Evolutionary conservation across 805 yeast genomes (phyloP), one percentile per base, ranked within the genome.

Genomic region (Candida manassasensis): DNA sequence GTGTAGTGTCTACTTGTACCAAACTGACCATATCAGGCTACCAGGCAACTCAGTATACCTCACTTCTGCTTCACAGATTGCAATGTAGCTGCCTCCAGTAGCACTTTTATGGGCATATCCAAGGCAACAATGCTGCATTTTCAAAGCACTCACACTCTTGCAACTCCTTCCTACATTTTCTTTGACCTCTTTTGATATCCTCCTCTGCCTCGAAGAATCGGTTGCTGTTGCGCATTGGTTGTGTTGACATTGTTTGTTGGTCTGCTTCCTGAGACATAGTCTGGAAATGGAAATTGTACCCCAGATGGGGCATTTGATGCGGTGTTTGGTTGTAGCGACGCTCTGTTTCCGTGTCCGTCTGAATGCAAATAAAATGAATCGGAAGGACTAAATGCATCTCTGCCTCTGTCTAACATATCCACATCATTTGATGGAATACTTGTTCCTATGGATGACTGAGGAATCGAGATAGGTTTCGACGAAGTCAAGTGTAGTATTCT

Each of bases 151-250:
- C n/a, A n/a, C n/a, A n/a, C n/a, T n/a, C n/a, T n/a, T n/a, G n/a
- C n/a, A n/a, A n/a, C n/a, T n/a, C n/a, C n/a, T n/a, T n/a, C n/a
- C n/a, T n/a, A 24, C 27, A 24, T 24, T 11, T 61, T 63, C 44
- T 61, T 64, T 1, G 68, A 50, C 35, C 72, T 43, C 44, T 64
- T 67, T 39, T 67, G 72, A 41, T 61, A 62, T 0, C 72, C 72
- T 3, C 72, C 72, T 40, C 72, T 56, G 9, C 72, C 72, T 39
- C 54, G 59, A 31, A 67, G 44, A 6, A 60, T 61, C 0, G 71
- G 69, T n/a, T 40, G 47, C 18, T 37, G 38, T 15, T 37, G 50
- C 6, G 42, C 26, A 13, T 43, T 38, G 14, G 40, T 17, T 22
- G 42, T 30, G 16, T 14, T 21, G 18, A 30, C 33, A 6, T 10